Conservation (phyloP, 306 rosid genomes). For the Lagenaria siceraria region DNA sequence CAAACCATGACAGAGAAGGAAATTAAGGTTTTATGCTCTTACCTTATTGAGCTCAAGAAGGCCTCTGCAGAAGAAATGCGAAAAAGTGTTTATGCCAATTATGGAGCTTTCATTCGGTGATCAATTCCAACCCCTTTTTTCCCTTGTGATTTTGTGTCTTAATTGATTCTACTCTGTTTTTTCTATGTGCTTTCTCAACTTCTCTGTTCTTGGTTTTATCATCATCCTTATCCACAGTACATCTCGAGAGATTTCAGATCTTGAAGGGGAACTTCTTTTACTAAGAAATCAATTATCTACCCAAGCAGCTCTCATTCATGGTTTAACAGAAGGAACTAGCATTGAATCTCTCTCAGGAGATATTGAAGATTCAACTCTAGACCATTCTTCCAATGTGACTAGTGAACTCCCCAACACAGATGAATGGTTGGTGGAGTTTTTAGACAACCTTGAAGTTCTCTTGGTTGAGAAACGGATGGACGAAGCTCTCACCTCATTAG, state of each 20-base stretch:
- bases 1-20: conserved; percentile 77
- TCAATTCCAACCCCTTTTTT: neutral
- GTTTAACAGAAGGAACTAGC: conserved; percentile 58
- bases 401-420: conserved; percentile 39
- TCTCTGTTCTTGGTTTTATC: neutral
- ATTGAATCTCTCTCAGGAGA: conserved; percentile 32
- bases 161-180: conserved; percentile 2
- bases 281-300: conserved; percentile 78
- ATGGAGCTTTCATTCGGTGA: conserved; percentile 86
- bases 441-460: conserved; percentile 67
- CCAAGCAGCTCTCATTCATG: conserved; percentile 70
- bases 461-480: conserved; percentile 74
- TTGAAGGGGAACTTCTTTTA: conserved; percentile 77
- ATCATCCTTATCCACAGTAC: conserved; percentile 33
- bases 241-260: conserved; percentile 79
- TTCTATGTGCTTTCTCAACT: neutral
- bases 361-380: conserved; percentile 31
- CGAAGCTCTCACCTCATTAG: conserved; percentile 60
- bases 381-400: conserved; percentile 23
- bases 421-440: conserved; percentile 49
- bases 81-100: conserved; percentile 76
- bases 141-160: neutral
- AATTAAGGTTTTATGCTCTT: conserved; percentile 45
- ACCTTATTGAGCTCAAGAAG: conserved; percentile 66
- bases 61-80: conserved; percentile 99